These are phyloP conservation scores for Cinnamomum micranthum DNA, from an alignment of 164 flowering plant genomes.

Conservation along the genomic window DNA sequence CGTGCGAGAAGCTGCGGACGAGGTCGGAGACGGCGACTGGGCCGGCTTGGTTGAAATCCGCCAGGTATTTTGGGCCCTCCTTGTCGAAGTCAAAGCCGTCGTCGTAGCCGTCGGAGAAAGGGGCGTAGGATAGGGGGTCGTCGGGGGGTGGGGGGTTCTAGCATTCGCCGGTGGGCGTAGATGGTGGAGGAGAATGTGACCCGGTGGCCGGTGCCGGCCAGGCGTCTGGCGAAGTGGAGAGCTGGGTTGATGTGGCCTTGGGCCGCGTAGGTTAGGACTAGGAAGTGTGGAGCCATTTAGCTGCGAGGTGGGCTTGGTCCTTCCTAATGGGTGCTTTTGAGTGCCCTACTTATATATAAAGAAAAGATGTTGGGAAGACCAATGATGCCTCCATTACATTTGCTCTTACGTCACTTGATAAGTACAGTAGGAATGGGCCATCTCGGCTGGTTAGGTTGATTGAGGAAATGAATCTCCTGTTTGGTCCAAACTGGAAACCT, in stretches of 20 bases:
- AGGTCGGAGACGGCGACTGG: constrained; percentile 20
- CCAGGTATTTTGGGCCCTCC: constrained; percentile 9
- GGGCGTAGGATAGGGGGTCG: constrained; percentile 26
- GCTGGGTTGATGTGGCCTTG: constrained; percentile 56
- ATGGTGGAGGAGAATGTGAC: constrained; percentile 44
- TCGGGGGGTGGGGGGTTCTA: constrained; percentile 5
- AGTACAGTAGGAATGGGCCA: not conserved
- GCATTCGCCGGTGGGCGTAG: constrained; percentile 25
- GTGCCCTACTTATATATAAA: not conserved
- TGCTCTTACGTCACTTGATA: not conserved
- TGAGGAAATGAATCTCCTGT: too few relatives aligned
- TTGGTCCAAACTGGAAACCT: too few relatives aligned
- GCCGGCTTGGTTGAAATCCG: constrained; percentile 26
- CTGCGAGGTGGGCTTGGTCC: not conserved
- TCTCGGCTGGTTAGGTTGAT: too few relatives aligned
- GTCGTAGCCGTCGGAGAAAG: constrained; percentile 52
- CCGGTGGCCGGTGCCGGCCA: constrained; percentile 24
- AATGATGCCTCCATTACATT: not conserved
- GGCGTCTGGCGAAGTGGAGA: constrained; percentile 46
- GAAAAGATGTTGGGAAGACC: not conserved
- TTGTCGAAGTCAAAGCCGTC: constrained; percentile 20
- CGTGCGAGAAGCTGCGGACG: constrained; percentile 6
- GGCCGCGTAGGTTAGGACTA: constrained; percentile 34
- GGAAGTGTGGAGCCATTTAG: constrained; percentile 19
- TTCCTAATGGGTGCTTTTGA: not conserved